Percentiles rank a stretch among this genome's conserved stretches.
Conservation (phyloP, 83 land plant species). For the Larix sibirica region DNA sequence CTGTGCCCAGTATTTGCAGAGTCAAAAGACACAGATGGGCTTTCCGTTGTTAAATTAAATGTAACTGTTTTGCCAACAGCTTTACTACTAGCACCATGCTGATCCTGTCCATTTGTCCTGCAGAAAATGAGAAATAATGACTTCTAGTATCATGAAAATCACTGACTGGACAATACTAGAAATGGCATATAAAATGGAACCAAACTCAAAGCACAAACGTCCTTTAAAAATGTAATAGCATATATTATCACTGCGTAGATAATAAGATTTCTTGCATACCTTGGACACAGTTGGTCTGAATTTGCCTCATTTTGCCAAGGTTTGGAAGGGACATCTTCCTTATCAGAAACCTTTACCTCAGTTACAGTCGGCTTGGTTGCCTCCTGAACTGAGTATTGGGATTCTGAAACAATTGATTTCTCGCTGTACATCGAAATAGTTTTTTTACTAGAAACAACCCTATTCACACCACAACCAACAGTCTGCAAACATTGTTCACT, state of each 20-base stretch:
- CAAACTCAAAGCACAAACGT: not conserved
- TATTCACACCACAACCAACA: not conserved
- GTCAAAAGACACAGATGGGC: slow-evolving; percentile 10
- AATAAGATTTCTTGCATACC: slow-evolving; percentile 1
- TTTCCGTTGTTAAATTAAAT: not conserved
- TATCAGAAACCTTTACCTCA: slow-evolving; percentile 11
- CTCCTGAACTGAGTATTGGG: slow-evolving; percentile 1
- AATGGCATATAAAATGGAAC: slow-evolving; percentile 1
- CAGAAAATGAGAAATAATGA: not conserved
- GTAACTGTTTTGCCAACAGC: slow-evolving; percentile 2
- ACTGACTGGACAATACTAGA: not conserved
- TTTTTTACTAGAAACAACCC: slow-evolving; percentile 3
- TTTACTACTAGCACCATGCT: not conserved
- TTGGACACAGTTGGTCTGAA: not conserved
- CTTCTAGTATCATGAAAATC: not conserved
- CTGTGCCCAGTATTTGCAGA: not conserved
- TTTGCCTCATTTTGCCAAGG: not conserved
- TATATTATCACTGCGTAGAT: not conserved
- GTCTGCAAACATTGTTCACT: not conserved
- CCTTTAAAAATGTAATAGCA: not conserved
- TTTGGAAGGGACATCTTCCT: slow-evolving; percentile 4
- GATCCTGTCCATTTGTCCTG: not conserved
- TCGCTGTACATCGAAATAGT: slow-evolving; percentile 4
- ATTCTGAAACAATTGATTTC: not conserved
- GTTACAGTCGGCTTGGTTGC: not conserved